Conservation (phyloP, 2,329 filamentous ascomycete genomes). For the Penicillium hordei region DNA sequence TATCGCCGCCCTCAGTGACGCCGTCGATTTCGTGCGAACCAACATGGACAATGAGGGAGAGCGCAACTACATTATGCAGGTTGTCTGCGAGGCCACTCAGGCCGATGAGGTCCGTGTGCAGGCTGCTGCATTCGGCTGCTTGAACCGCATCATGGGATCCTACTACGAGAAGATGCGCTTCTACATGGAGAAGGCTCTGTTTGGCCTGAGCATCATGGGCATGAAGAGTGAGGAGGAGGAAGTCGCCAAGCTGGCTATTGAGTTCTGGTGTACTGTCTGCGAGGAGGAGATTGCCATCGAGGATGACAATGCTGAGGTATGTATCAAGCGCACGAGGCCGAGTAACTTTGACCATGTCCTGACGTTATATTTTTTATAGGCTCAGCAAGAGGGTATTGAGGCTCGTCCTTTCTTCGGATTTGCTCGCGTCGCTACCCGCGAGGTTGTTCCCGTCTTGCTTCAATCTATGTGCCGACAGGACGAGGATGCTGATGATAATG, state of each 20-base stretch:
- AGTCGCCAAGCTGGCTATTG: constrained; percentile 94
- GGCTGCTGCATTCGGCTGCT: constrained; percentile 91
- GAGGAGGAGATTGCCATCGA: constrained; percentile 98
- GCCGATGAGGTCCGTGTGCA: constrained; percentile 87
- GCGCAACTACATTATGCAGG: constrained; percentile 99
- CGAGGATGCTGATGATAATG: constrained; percentile 92
- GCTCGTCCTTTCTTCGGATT: constrained; percentile 95
- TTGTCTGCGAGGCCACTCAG: constrained; percentile 98
- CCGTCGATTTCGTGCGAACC: constrained; percentile 93
- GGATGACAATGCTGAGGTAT: constrained; percentile 84
- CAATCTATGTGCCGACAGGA: constrained; percentile 93
- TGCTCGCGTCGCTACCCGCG: constrained; percentile 83
- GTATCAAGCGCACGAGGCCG: constrained; percentile 23
- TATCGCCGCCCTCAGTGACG: constrained; percentile 91
- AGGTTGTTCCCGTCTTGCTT: constrained; percentile 90
- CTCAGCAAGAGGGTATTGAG: constrained; percentile 71
- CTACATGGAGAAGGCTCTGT: constrained; percentile 99
- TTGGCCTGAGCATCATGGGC: constrained; percentile 93
- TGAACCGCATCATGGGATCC: constrained; percentile 97
- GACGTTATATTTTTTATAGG: constrained; percentile 38
- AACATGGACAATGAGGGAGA: constrained; percentile 99
- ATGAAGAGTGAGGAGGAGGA: constrained; percentile 99
- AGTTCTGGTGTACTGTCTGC: constrained; percentile 99
- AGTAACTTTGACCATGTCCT: neutral
- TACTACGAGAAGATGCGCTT: constrained; percentile 99